Conservation (phyloP, 306 rosid species). For the Cucurbita argyrosperma region DNA sequence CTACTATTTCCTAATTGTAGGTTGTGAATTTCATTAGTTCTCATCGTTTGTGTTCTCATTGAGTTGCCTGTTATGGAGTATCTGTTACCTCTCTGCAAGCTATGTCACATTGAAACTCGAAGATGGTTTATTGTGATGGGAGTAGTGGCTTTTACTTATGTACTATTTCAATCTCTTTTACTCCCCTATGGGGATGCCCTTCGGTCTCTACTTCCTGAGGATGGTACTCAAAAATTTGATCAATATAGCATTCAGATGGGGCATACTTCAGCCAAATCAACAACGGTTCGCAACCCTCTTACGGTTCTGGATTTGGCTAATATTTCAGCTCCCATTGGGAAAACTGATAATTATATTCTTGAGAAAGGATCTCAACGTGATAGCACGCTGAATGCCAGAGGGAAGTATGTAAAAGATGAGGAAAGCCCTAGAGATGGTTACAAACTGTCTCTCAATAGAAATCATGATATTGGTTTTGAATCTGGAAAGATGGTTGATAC, state of each 20-base stretch:
- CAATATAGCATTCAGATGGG: constrained; percentile 6
- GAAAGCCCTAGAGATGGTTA: constrained; percentile 4
- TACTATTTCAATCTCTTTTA: constrained; percentile 56
- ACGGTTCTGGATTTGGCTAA: constrained; percentile 20
- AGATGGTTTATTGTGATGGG: constrained; percentile 49
- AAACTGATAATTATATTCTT: constrained; percentile 4
- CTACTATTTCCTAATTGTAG: not conserved
- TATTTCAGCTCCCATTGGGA: constrained; percentile 11
- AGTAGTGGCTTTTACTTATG: constrained; percentile 40
- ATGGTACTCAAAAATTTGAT: constrained; percentile 1
- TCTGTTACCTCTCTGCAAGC: constrained; percentile 22
- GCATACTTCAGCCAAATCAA: constrained; percentile 28
- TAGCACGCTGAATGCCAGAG: constrained; percentile 2
- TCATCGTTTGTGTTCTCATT: constrained; percentile 7
- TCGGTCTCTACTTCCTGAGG: constrained; percentile 36
- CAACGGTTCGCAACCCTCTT: constrained; percentile 30
- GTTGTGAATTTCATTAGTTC: constrained; percentile 6
- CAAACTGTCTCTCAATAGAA: constrained; percentile 6
- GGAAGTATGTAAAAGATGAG: constrained; percentile 2
- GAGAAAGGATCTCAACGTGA: constrained; percentile 13
- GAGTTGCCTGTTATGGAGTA: constrained; percentile 13
- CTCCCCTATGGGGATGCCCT: constrained; percentile 55
- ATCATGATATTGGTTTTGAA: constrained; percentile 9
- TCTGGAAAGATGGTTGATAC: constrained; percentile 14
- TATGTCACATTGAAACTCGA: constrained; percentile 22